A percentile compares a stretch with the other conserved stretches of the same genome.
Conservation (phyloP, 179 eudicot genomes). For the Camellia oleifera region DNA sequence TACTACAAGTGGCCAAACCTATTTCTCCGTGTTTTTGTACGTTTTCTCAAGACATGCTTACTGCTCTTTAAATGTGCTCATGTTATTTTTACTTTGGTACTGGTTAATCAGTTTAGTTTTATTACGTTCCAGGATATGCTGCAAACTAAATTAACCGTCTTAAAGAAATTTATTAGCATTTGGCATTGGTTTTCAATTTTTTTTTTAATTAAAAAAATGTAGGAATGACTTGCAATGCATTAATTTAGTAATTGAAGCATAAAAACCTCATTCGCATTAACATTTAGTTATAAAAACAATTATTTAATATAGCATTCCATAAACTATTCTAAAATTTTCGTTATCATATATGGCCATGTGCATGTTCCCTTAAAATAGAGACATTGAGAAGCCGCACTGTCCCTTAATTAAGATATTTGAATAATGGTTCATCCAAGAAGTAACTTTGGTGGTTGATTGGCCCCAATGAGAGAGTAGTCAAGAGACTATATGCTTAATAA, state of each 20-base stretch:
- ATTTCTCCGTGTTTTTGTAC: not conserved
- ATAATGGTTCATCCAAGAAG: constrained; percentile 10
- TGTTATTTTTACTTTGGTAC: not conserved
- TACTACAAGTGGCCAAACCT: not conserved
- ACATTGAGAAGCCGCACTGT: constrained; percentile 5
- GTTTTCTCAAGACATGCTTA: not conserved
- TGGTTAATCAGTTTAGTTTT: not conserved
- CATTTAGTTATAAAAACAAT: not conserved
- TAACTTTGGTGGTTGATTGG: constrained; percentile 21
- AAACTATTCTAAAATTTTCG: not conserved
- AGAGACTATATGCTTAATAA: not conserved
- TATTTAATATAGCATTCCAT: not conserved
- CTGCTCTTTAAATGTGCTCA: not conserved
- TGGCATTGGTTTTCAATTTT: not conserved
- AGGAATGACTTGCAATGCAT: not conserved
- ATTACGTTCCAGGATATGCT: not conserved
- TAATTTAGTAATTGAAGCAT: not conserved
- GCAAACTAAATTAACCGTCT: not conserved
- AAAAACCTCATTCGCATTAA: not conserved
- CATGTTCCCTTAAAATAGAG: constrained; percentile 12
- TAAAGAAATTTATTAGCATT: not conserved
- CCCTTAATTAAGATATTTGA: constrained; percentile 8
- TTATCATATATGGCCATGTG: constrained; percentile 9
- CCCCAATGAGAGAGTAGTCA: constrained; percentile 10
- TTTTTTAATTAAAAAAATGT: not conserved